These are phyloP conservation scores for Delonix regia DNA, from an alignment of 306 rosid species.

Conservation along the genomic window DNA sequence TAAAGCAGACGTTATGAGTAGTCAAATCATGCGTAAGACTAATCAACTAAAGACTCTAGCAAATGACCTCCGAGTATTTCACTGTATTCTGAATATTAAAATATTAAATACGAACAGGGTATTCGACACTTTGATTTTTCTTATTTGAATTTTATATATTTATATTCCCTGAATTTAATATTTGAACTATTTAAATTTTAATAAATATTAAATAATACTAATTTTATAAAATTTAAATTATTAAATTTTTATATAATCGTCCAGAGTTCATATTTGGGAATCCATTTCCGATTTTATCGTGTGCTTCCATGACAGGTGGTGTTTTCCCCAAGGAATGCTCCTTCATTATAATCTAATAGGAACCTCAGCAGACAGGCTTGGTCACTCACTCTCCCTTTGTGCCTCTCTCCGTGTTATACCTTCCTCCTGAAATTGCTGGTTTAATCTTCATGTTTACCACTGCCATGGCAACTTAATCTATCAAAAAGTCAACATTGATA, in stretches of 20 bases:
- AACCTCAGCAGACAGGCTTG: slow-evolving; percentile 34
- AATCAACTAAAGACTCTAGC: slow-evolving; percentile 27
- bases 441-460: not conserved
- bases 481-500: not conserved
- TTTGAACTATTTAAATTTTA: no score
- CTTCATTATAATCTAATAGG: slow-evolving; percentile 22
- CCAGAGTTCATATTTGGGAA: no score
- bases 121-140: slow-evolving; percentile 46
- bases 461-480: not conserved
- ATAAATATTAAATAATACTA: no score
- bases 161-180: no score
- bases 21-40: slow-evolving; percentile 61
- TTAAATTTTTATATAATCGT: no score
- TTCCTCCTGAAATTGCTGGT: slow-evolving; percentile 15
- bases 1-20: slow-evolving; percentile 54
- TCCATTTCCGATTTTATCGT: no score
- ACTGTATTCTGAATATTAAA: slow-evolving; percentile 25
- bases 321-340: slow-evolving; percentile 24
- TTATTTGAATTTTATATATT: no score
- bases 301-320: slow-evolving; percentile 39
- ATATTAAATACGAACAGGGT: slow-evolving; percentile 18
- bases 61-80: slow-evolving; percentile 39
- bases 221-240: no score
- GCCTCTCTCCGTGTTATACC: not conserved
- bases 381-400: not conserved